Percentiles rank a stretch among this genome's conserved stretches.
Evolutionary conservation across 179 eudicot genomes (phyloP).

Genomic region (Gypsophila paniculata): DNA sequence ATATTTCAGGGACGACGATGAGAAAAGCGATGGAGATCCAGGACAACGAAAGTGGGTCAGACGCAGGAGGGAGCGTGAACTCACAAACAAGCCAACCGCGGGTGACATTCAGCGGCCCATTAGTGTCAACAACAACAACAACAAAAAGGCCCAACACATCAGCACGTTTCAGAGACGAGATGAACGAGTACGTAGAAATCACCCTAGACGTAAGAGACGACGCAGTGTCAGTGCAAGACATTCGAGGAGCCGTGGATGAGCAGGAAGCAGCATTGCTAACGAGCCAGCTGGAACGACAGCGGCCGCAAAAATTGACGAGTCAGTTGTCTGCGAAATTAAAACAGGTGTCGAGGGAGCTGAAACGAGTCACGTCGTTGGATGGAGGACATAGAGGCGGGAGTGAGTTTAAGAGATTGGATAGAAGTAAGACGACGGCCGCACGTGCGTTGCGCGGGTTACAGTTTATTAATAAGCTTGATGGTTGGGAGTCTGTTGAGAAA

Average conservation of each 20-base stretch:
- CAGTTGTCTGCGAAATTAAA: slow-evolving; percentile 50
- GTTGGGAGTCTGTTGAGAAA: slow-evolving; percentile 71
- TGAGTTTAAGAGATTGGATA: slow-evolving; percentile 36
- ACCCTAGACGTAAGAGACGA: slow-evolving; percentile 89
- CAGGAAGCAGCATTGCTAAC: slow-evolving; percentile 41
- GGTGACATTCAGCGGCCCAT: slow-evolving; percentile 38
- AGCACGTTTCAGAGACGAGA: slow-evolving; percentile 17
- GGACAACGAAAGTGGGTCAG: slow-evolving; percentile 28
- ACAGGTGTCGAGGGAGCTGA: slow-evolving; percentile 80
- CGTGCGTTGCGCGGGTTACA: slow-evolving; percentile 70
- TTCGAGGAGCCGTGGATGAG: slow-evolving; percentile 52
- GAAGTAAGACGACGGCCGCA: slow-evolving; percentile 68
- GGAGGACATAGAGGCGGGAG: neutral
- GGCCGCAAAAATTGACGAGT: slow-evolving; percentile 31
- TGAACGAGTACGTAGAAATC: slow-evolving; percentile 60
- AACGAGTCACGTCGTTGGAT: slow-evolving; percentile 52
- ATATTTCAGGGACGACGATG: too few relatives aligned
- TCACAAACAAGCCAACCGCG: slow-evolving; percentile 21
- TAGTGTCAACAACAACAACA: slow-evolving; percentile 18
- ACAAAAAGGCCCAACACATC: slow-evolving; percentile 9
- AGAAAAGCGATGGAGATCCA: slow-evolving; percentile 34
- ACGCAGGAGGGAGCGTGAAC: slow-evolving; percentile 34
- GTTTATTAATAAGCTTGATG: slow-evolving; percentile 64
- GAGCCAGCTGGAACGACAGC: slow-evolving; percentile 27
- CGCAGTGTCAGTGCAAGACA: slow-evolving; percentile 79